These are phyloP conservation scores for Aspergillus sclerotialis DNA, from an alignment of 2,329 filamentous ascomycete genomes.

Conservation along the genomic window DNA sequence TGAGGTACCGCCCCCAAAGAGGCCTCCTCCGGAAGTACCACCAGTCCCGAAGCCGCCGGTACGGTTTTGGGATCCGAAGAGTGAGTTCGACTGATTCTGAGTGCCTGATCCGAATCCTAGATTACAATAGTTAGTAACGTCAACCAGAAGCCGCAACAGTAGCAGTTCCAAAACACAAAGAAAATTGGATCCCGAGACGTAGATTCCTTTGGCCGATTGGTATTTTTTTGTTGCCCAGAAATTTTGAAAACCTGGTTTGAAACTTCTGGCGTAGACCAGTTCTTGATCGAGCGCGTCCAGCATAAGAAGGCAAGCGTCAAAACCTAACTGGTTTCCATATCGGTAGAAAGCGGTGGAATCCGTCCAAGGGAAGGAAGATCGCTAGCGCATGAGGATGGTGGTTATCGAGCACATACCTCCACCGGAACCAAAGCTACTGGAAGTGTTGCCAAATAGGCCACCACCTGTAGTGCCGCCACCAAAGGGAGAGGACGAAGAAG, in stretches of 20 bases:
- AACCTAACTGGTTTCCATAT: not conserved
- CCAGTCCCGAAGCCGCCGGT: conserved; percentile 24
- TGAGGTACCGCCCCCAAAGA: conserved; percentile 20
- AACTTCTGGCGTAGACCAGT: too few relatives aligned
- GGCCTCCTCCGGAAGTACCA: conserved; percentile 20
- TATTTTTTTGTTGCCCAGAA: not conserved
- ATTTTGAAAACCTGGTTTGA: too few relatives aligned
- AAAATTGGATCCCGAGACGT: conserved; percentile 4
- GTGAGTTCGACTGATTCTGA: conserved; percentile 24
- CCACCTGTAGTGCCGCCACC: conserved; percentile 26
- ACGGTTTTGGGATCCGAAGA: conserved; percentile 31
- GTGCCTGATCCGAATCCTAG: conserved; percentile 32
- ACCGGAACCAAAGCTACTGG: conserved; percentile 34
- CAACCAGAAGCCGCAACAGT: not conserved
- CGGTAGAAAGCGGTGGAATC: conserved; percentile 3
- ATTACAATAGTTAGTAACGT: conserved; percentile 12
- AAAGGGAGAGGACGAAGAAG: conserved; percentile 28
- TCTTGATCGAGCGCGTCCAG: not conserved
- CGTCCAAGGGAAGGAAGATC: conserved; percentile 14
- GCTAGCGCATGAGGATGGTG: conserved; percentile 15
- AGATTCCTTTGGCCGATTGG: conserved; percentile 2
- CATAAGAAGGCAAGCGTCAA: not conserved
- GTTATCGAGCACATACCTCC: conserved; percentile 33
- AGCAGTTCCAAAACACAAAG: not conserved
- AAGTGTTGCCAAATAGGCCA: conserved; percentile 29